Percentiles rank a stretch among this genome's conserved stretches.
phyloP scores from a whole-genome alignment of 257 asterid genomes.

The Solanum dulcamara region DNA sequence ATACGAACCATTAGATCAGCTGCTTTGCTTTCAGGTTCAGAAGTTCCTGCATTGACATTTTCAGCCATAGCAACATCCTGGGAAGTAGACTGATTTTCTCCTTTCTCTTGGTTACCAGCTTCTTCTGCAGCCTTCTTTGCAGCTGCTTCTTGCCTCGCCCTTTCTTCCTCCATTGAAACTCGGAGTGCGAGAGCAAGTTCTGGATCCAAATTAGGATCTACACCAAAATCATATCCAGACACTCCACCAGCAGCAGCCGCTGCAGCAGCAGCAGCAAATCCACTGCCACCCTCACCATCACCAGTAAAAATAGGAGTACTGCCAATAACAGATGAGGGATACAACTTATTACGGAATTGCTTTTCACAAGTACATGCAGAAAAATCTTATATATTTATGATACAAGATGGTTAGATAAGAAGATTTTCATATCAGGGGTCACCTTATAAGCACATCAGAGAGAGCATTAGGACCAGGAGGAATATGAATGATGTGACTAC shows the following conservation, averaged over 20 bases:
- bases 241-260: constrained; percentile 73
- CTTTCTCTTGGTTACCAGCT: constrained; percentile 53
- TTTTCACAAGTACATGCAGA: background rate
- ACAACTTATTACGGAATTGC: background rate
- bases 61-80: constrained; percentile 82
- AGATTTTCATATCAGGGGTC: background rate
- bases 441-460: constrained; percentile 96
- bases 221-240: constrained; percentile 90
- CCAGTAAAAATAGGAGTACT: constrained; percentile 95
- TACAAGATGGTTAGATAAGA: background rate
- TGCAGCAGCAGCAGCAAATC: constrained; percentile 81
- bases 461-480: constrained; percentile 94
- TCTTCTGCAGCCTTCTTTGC: constrained; percentile 96
- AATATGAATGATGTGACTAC: constrained; percentile 90
- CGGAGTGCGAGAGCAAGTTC: constrained; percentile 99
- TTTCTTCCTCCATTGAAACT: constrained; percentile 99
- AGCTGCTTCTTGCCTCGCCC: constrained; percentile 99
- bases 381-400: background rate
- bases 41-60: constrained; percentile 37
- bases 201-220: constrained; percentile 99
- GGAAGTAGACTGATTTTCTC: constrained; percentile 55
- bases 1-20: constrained; percentile 47
- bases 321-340: constrained; percentile 1
- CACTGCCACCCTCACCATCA: constrained; percentile 96
- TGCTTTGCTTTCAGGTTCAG: constrained; percentile 66